phyloP scores from a whole-genome alignment of 768 basidiomycete species.

The Megacollybia marginata region DNA sequence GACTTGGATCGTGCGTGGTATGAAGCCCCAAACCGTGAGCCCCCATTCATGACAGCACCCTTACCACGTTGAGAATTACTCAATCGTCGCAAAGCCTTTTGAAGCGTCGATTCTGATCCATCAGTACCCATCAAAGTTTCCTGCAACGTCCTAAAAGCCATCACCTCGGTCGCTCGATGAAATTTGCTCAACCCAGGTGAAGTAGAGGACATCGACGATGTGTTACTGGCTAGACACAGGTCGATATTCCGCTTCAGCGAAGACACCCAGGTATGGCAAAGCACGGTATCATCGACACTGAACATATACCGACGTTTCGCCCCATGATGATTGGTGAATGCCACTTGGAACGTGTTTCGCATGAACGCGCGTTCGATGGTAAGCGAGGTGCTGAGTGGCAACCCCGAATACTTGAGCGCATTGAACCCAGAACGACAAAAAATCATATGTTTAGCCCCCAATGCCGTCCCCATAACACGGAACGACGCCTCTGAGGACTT shows the following conservation, averaged over 20 bases:
- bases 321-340: slow-evolving; percentile 65
- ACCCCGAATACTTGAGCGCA: slow-evolving; percentile 72
- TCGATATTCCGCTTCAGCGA: slow-evolving; percentile 66
- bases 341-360: slow-evolving; percentile 92
- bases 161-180: slow-evolving; percentile 60
- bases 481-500: slow-evolving; percentile 81
- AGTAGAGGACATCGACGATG: slow-evolving; percentile 23
- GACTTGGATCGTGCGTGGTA: slow-evolving; percentile 59
- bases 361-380: slow-evolving; percentile 90
- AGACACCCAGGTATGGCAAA: slow-evolving; percentile 67
- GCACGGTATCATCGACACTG: slow-evolving; percentile 75
- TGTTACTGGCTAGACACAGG: slow-evolving; percentile 8
- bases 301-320: slow-evolving; percentile 89
- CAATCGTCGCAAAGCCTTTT: slow-evolving; percentile 8
- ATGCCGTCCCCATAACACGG: slow-evolving; percentile 77
- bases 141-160: slow-evolving; percentile 78
- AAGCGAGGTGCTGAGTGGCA: slow-evolving; percentile 74
- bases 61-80: slow-evolving; percentile 1
- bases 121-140: slow-evolving; percentile 62
- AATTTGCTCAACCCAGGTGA: slow-evolving; percentile 37
- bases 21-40: neutral
- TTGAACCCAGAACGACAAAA: slow-evolving; percentile 81
- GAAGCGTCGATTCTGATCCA: slow-evolving; percentile 5
- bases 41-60: neutral
- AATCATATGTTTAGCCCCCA: slow-evolving; percentile 78